Evolutionary conservation across 768 basidiomycete genomes (phyloP), one percentile per base, ranked within the genome.

Genomic region (Mycena galericulata): DNA sequence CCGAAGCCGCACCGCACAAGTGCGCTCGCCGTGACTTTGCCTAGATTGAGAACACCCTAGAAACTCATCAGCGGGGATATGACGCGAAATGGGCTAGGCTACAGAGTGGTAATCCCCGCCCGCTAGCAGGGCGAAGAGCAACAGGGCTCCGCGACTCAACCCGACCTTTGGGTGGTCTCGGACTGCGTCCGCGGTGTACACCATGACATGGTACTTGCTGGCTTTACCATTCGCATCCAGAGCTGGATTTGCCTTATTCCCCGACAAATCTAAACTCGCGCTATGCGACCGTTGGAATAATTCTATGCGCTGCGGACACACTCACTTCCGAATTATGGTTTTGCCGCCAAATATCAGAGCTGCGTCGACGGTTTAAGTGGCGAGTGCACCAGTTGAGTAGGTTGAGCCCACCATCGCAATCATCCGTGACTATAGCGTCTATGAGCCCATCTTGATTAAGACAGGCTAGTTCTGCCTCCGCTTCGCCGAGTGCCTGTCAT

Each of bases 61-160:
- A 30, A 45, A 17, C 1, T 22, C 45, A 30, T 30, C 22, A 49
- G 34, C 18, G n/a, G n/a, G n/a, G n/a, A n/a, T n/a, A n/a, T n/a
- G n/a, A n/a, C n/a, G n/a, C n/a, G n/a, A n/a, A n/a, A n/a, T n/a
- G n/a, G n/a, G n/a, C n/a, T n/a, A n/a, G n/a, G n/a, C n/a, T 14
- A 78, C 85, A 12, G 82, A 79, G 55, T 88, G 83, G 68, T 93
- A 94, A 75, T 94, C 92, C 4, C 91, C 93, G 0, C 92, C 92
- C 12, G 86, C 83, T 22, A 93, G 80, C 6, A 93, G 82, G 5
- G 87, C 92, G 20, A 92, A 87, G 15, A 93, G 82, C 56, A 92
- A 85, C 62, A 90, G 81, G 6, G 89, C 90, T 29, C 85, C 77
- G 64, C 30, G 89, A 85, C 73, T 92, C 88, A 78, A 89, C 85